Evolutionary conservation across 2,329 filamentous ascomycete species (phyloP).

Genomic region (Fusarium lateritium): DNA sequence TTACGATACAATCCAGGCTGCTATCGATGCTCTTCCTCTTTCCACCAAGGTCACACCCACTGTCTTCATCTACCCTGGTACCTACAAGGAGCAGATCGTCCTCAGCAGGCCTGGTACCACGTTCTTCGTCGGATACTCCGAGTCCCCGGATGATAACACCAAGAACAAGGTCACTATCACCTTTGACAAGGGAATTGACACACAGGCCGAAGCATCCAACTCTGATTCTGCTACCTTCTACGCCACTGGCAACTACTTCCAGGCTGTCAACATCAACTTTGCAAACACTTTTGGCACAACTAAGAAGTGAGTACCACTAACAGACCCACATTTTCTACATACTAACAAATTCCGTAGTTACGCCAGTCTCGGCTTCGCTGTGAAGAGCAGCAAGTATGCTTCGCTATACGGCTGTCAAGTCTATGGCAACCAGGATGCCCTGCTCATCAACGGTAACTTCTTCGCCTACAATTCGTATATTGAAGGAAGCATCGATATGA

Average conservation of each 20-base stretch:
- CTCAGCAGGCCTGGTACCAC: conserved; percentile 34
- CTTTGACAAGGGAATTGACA: conserved; percentile 43
- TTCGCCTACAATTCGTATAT: conserved; percentile 62
- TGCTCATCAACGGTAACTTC: conserved; percentile 63
- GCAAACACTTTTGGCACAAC: conserved; percentile 43
- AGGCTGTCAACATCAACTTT: conserved; percentile 48
- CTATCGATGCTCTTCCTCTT: conserved; percentile 58
- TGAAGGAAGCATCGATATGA: conserved; percentile 65
- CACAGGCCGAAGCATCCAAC: conserved; percentile 42
- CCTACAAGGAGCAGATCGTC: conserved; percentile 43
- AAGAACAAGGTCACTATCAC: conserved; percentile 46
- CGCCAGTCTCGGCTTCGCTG: conserved; percentile 62
- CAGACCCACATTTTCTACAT: fast-evolving
- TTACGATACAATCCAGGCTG: conserved; percentile 46
- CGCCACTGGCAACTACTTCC: conserved; percentile 45
- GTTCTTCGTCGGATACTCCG: conserved; percentile 44
- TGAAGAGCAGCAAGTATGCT: conserved; percentile 55
- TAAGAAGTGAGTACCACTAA: conserved; percentile 26
- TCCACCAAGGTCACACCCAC: conserved; percentile 48
- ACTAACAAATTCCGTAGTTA: conserved; percentile 49
- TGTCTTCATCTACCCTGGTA: conserved; percentile 45
- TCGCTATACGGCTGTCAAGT: conserved; percentile 61
- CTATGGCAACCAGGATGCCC: conserved; percentile 65
- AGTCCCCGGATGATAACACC: conserved; percentile 45
- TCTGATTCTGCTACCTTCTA: conserved; percentile 47